A percentile compares a stretch with the other conserved stretches of the same genome.
phyloP scores from a whole-genome alignment of 495 filamentous ascomycete genomes.

The Neurospora sp. region DNA sequence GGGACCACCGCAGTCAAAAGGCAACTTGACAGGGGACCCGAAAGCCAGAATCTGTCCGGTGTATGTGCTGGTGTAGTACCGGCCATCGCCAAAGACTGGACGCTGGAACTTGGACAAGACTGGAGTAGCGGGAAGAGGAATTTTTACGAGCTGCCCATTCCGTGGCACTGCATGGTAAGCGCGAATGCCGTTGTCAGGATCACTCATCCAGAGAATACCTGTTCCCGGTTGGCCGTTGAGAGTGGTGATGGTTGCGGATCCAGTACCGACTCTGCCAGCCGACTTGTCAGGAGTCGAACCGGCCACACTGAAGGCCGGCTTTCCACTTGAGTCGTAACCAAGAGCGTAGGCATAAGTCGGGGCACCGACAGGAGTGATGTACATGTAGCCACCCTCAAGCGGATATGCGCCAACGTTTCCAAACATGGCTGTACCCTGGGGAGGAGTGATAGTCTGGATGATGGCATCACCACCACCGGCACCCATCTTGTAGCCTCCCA shows the following conservation, averaged over 20 bases:
- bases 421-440: constrained; percentile 9
- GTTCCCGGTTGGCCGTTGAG: constrained; percentile 28
- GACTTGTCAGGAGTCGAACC: constrained; percentile 22
- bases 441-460: constrained; percentile 28
- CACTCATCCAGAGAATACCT: constrained; percentile 32
- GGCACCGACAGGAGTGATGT: constrained; percentile 12
- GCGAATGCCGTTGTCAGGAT: constrained; percentile 29
- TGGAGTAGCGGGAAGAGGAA: constrained; percentile 15
- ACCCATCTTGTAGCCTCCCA: constrained; percentile 23
- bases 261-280: constrained; percentile 25
- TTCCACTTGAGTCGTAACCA: constrained; percentile 15
- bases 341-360: constrained; percentile 31
- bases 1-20: constrained; percentile 25
- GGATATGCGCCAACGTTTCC: constrained; percentile 10
- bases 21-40: constrained; percentile 26
- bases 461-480: constrained; percentile 14
- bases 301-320: constrained; percentile 13
- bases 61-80: constrained; percentile 27
- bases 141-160: constrained; percentile 3
- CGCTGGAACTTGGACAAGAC: constrained; percentile 24
- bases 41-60: constrained; percentile 28
- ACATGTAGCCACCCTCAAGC: constrained; percentile 8
- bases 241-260: constrained; percentile 30
- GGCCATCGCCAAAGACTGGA: constrained; percentile 30
- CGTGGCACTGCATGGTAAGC: constrained; percentile 25